Conservation (phyloP, 2,329 filamentous ascomycete genomes). For the Penicillium vulpinum region DNA sequence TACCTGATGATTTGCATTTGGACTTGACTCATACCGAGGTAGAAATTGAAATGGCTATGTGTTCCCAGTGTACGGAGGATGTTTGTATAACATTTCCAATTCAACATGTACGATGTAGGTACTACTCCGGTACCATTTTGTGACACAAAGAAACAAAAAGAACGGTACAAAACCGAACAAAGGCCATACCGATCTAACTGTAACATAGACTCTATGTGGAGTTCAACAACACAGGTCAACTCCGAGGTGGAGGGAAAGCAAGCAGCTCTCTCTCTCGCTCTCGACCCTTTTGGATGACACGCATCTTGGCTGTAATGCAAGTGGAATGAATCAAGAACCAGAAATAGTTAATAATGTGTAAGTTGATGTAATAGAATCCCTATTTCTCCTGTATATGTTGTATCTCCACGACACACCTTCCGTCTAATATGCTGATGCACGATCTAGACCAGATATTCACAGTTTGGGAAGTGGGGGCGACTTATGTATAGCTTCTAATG, state of each 20-base stretch:
- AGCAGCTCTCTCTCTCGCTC: neutral
- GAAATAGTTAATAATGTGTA: neutral
- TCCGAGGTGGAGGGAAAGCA: neutral
- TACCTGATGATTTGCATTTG: neutral
- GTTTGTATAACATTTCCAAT: neutral
- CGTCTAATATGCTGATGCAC: neutral
- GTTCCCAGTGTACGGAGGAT: neutral
- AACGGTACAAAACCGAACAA: neutral
- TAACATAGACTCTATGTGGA: neutral
- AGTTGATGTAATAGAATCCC: neutral
- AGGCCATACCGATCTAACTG: neutral
- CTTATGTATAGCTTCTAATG: too few relatives aligned
- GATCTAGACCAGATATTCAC: conserved; percentile 2
- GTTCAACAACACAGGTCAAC: neutral
- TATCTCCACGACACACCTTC: neutral
- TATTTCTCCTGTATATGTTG: neutral
- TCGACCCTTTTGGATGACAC: neutral
- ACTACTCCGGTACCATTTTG: neutral
- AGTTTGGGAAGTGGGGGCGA: neutral
- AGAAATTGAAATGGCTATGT: neutral
- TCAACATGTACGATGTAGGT: neutral
- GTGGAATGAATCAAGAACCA: neutral
- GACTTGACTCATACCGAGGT: neutral
- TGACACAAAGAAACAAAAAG: neutral
- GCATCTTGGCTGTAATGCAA: neutral